Conservation (phyloP, 345 rosid species). For the Populus deltoides region DNA sequence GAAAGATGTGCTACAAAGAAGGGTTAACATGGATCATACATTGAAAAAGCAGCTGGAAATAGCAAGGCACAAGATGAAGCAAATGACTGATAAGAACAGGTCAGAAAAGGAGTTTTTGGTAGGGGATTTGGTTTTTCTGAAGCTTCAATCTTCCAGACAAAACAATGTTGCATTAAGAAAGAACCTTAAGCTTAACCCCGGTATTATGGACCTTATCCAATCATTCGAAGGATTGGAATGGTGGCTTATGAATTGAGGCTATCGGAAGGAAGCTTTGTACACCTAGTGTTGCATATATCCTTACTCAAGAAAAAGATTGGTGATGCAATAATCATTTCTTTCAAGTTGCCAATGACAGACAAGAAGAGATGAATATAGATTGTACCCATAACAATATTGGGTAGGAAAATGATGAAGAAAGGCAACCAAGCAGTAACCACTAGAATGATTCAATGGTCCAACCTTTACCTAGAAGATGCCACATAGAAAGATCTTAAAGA, state of each 20-base stretch:
- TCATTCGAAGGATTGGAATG: too few species aligned
- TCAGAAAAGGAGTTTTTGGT: background rate
- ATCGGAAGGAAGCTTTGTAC: background rate
- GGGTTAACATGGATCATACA: too few species aligned
- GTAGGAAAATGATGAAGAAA: too few species aligned
- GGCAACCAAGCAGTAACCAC: background rate
- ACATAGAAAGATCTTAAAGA: too few species aligned
- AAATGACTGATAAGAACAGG: background rate
- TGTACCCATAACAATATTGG: background rate
- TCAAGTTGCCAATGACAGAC: background rate
- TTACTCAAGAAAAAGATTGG: background rate
- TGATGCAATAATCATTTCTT: accelerated
- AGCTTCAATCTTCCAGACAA: background rate
- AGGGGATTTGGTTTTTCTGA: background rate
- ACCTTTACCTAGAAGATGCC: too few species aligned
- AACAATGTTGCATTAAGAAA: background rate
- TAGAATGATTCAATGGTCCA: background rate
- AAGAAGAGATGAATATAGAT: background rate
- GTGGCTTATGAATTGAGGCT: background rate
- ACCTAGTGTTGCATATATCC: background rate
- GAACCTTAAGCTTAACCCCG: background rate
- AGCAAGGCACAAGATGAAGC: background rate
- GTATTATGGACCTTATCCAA: background rate
- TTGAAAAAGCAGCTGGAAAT: background rate
- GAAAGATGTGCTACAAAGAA: background rate